These are phyloP conservation scores for Vigna hirtella DNA, from an alignment of 306 rosid species.

Conservation along the genomic window DNA sequence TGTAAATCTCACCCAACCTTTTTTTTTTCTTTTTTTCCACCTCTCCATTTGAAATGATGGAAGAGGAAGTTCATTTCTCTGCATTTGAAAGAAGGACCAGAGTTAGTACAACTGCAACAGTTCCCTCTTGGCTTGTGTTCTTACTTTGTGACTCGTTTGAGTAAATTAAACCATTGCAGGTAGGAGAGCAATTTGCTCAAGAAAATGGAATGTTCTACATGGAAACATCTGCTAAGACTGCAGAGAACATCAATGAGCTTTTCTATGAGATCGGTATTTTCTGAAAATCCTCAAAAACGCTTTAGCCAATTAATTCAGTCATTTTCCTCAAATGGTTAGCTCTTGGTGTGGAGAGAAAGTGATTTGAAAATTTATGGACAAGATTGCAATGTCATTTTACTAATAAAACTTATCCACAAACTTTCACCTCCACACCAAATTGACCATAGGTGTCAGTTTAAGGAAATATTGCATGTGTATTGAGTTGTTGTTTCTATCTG, in stretches of 20 bases:
- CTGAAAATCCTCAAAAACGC: background rate
- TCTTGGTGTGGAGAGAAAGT: conserved; percentile 19
- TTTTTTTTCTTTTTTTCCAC: background rate
- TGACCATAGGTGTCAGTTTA: conserved; percentile 22
- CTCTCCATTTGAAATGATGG: conserved; percentile 15
- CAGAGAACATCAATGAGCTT: conserved; percentile 77
- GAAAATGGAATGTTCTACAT: conserved; percentile 85
- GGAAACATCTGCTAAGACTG: conserved; percentile 89
- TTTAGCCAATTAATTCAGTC: background rate
- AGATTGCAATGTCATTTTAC: background rate
- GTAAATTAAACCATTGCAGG: conserved; percentile 54
- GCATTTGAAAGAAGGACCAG: background rate
- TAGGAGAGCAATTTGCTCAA: conserved; percentile 74
- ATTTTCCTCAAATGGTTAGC: conserved; percentile 1
- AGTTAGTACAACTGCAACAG: background rate
- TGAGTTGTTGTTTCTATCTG: conserved; percentile 32
- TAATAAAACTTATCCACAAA: background rate
- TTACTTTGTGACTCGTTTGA: conserved; percentile 14
- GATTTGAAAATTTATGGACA: conserved; percentile 13
- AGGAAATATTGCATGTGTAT: conserved; percentile 17
- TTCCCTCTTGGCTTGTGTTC: conserved; percentile 6
- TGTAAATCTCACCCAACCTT: background rate
- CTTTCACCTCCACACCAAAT: conserved; percentile 7
- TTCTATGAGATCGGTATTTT: conserved; percentile 81
- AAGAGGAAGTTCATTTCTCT: background rate